Base-by-base conservation (phyloP, 305 asterid genomes). In the Fraxinus albicans region DNA sequence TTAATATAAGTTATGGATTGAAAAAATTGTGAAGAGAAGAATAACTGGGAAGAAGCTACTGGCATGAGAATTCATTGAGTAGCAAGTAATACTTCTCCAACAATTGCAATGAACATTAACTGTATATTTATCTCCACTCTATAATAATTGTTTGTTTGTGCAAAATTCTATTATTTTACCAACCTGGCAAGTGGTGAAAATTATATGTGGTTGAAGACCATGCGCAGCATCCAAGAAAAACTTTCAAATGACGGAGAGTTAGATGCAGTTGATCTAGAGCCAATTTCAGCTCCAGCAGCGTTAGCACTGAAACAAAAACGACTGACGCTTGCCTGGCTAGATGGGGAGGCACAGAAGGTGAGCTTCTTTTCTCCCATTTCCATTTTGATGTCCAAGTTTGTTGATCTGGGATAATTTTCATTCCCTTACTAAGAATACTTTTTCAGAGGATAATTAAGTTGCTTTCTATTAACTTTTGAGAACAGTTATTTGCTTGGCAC, bases 311-410 rank as follows among this genome's bases (percentile, higher is more conserved):
- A 90, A 80, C 90, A 94, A 86, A 95, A 90, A 86, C 92, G 99
- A 38, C 87, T 97, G 85, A 90, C 97, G 1, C 90, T 97, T 86
- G 93, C 98, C 78, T 97, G 99, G 99, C 94, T 97, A 73, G 99
- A 97, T 69, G 99, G 99, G 78, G 99, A 97, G 86, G 92, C 94
- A 27, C 99, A 97, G 86, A 87, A 92, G 23, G 99, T 97, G 83
- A 88, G 91, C 83, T 35, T 81, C 55, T 58, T 33, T 81, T 67
- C 80, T 82, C 82, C 77, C 81, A 67, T 82, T 50, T 8, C 67
- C 79, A 35, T 77, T 83, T 77, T 58, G 74, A 79, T 83, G 72
- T 34, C 38, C 40, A 3, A 34, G 38, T 7, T 79, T 72, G 33
- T 80, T 79, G 63, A 36, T 36, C 70, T 50, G 27, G 36, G 21